Base-by-base conservation (phyloP, 106 monocot species). In the Allium cepa region DNA sequence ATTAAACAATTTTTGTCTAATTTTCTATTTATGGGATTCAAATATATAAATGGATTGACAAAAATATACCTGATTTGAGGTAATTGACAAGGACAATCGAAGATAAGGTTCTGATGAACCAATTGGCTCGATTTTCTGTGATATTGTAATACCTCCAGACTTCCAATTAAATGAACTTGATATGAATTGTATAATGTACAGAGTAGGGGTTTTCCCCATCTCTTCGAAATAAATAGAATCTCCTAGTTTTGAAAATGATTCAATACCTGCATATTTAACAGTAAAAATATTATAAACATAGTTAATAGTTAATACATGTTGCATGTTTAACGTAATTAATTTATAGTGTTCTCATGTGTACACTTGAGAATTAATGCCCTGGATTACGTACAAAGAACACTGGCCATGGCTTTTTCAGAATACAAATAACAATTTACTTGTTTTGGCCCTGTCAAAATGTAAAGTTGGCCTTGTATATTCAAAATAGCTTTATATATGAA, bases 211-310 rank as follows among this genome's bases (percentile, higher is more conserved):
- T 57, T 64, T 78, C 53, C 82, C 85, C 63, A 80, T 75, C 49
- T 84, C 77, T 81, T 91, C 91, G 26, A 91, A 91, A 69, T 87
- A 91, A 59, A 91, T 91, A 14, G 91, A 91, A 65, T 91, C 87
- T 68, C 91, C 91, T 47, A 91, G 67, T 56, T 91, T 91, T 46
- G 91, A 91, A 60, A 91, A 91, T 47, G 91, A 91, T 62, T 91
- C 91, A 53, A 87, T 91, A 56, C 79, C 91, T 91, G 71, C 16
- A 76, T 49, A 70, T 3, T 36, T 36, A 36, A 3, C 36, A 36
- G 17, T 16, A 7, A 11, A 76, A 68, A 36, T 4, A 5, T 36
- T 4, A 36, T 5, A 36, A 1, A 36, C 3, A 26, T 14, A 57
- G 6, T 11, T 36, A 26, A 62, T 17, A 15, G 9, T 9, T 16